Evolutionary conservation across 441 rosid genomes (phyloP), one percentile per base, ranked within the genome.

Genomic region (Jatropha multifida): DNA sequence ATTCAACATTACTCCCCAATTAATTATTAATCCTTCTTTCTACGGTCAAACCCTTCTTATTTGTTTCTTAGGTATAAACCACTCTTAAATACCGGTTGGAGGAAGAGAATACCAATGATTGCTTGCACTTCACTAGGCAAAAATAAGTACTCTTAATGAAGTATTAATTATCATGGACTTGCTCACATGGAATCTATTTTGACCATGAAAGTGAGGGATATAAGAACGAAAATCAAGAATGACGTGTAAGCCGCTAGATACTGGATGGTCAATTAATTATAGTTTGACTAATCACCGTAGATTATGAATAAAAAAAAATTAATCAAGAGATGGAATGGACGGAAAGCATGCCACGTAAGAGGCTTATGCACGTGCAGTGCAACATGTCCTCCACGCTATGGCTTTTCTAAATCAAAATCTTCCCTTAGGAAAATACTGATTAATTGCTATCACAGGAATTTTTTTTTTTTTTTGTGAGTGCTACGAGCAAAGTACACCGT

Each of bases 121-220:
- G 55, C 55, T 51, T 51, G 55, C 10, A 51, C 13, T 60, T 60
- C 27, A 60, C 7, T 56, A 38, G 68, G 5, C 27, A 41, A 65
- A 66, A 20, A 42, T 40, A 40, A 70, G 40, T 55, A n/a, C 1
- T 17, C 17, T 8, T 9, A 7, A 20, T 7, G 20, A 20, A 44
- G 0, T 44, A 44, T 44, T 71, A 27, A 13, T 3, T 18, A 58
- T 71, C 20, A 4, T 41, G 12, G 52, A 9, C 7, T 7, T 40
- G 56, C 26, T 72, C 42, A 59, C 42, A 44, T 72, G 44, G 18
- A 37, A 44, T 4, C 48, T 26, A 64, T 7, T 20, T 81, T 81
- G 78, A 77, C 79, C 64, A 67, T 26, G 11, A 23, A 77, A 68
- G 27, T 49, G 1, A 59, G 67, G 75, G 26, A 49, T 76, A 59